phyloP scores from a whole-genome alignment of 257 asterid genomes.

The Anisodus acutangulus region DNA sequence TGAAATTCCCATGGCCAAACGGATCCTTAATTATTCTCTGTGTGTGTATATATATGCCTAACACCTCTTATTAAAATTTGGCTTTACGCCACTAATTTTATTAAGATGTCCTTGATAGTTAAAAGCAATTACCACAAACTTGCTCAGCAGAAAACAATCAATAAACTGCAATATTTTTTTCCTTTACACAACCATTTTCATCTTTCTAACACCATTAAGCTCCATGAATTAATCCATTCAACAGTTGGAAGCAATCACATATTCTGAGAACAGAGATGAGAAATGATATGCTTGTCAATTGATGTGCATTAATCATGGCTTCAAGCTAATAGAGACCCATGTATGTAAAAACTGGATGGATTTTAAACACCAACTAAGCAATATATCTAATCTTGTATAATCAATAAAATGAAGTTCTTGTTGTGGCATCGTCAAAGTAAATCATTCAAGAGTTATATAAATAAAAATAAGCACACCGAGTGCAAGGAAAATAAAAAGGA shows the following conservation, averaged over 20 bases:
- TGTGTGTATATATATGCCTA: too few species aligned
- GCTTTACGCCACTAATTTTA: too few species aligned
- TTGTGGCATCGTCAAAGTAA: neutral
- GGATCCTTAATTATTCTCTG: too few species aligned
- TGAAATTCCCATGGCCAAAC: too few species aligned
- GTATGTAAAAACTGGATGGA: neutral
- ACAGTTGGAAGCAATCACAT: neutral
- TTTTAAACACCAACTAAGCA: neutral
- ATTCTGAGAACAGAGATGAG: neutral
- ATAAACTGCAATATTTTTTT: conserved; percentile 4
- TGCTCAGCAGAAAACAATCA: neutral
- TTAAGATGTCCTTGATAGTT: neutral
- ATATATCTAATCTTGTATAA: neutral
- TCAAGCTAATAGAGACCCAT: neutral
- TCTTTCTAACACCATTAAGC: neutral
- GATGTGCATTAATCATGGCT: neutral
- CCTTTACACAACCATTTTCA: neutral
- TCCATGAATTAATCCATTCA: neutral
- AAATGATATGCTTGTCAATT: neutral
- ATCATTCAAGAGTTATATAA: neutral
- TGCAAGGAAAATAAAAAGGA: neutral
- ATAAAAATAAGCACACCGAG: neutral
- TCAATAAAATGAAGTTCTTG: conserved; percentile 1
- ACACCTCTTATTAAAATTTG: too few species aligned
- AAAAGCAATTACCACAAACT: conserved; percentile 5